Percentiles rank a stretch among this genome's conserved stretches.
Evolutionary conservation across 805 yeast genomes (phyloP).

Genomic region (Hanseniaspora mollemarum): DNA sequence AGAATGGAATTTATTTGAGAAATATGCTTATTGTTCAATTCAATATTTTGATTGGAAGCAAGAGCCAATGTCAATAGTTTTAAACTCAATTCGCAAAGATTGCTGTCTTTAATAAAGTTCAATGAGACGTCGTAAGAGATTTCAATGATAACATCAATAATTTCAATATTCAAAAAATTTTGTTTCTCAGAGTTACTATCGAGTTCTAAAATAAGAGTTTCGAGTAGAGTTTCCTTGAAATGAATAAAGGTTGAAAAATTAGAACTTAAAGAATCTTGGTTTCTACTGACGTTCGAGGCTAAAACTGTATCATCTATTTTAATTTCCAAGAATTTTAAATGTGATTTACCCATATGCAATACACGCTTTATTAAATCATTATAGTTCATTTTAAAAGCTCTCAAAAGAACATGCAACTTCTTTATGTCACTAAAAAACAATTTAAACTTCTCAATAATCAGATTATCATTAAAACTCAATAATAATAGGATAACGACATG

Average conservation of each 20-base stretch:
- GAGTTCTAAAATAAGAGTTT: conserved; percentile 1
- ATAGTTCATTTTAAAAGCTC: not conserved
- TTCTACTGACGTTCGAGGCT: not conserved
- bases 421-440: not conserved
- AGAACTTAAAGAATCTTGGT: not conserved
- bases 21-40: not conserved
- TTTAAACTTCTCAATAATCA: not conserved
- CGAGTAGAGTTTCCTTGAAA: conserved; percentile 3
- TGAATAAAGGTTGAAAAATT: not conserved
- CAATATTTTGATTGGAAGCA: not conserved
- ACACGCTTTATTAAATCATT: not conserved
- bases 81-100: not conserved
- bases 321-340: not conserved
- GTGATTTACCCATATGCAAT: not conserved
- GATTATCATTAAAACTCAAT: not conserved
- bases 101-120: conserved; percentile 8
- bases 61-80: not conserved
- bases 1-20: conserved; percentile 5
- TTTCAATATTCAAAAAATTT: not conserved
- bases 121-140: conserved; percentile 6
- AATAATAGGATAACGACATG: not conserved
- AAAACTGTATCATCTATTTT: not conserved
- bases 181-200: not conserved
- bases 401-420: not conserved
- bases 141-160: not conserved